Percentiles rank a stretch among this genome's conserved stretches.
Conservation (phyloP, 2,329 filamentous ascomycete species). For the Paramyrothecium sp. region DNA sequence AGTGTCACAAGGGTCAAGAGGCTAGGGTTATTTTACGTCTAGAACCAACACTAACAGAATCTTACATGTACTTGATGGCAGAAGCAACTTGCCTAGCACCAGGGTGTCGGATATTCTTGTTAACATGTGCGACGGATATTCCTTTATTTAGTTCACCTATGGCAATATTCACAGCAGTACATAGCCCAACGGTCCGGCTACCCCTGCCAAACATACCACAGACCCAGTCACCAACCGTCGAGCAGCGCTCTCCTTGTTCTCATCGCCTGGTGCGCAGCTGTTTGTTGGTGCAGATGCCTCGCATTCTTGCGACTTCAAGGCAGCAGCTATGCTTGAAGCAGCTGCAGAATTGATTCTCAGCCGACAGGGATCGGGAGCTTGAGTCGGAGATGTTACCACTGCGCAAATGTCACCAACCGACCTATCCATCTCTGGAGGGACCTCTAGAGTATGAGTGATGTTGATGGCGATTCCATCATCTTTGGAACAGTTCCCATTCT, state of each 20-base stretch:
- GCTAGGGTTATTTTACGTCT: too few relatives aligned
- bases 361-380: conserved; percentile 4
- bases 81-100: too few relatives aligned
- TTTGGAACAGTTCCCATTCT: conserved; percentile 9
- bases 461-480: conserved; percentile 1
- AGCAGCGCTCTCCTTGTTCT: not conserved
- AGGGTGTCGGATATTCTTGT: not conserved
- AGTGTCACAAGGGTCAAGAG: too few relatives aligned
- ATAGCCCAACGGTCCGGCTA: not conserved
- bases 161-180: not conserved
- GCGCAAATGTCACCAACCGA: not conserved
- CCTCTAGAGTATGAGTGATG: not conserved
- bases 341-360: conserved; percentile 5
- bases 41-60: too few relatives aligned
- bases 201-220: not conserved
- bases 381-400: not conserved
- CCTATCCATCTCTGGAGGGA: not conserved
- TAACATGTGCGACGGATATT: too few relatives aligned
- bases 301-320: not conserved
- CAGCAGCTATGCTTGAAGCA: conserved; percentile 4
- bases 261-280: not conserved
- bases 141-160: too few relatives aligned
- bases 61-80: too few relatives aligned
- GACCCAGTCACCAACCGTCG: not conserved
- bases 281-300: not conserved